Evolutionary conservation across 2,329 filamentous ascomycete genomes (phyloP).

Genomic region (Botrytis tulipae): DNA sequence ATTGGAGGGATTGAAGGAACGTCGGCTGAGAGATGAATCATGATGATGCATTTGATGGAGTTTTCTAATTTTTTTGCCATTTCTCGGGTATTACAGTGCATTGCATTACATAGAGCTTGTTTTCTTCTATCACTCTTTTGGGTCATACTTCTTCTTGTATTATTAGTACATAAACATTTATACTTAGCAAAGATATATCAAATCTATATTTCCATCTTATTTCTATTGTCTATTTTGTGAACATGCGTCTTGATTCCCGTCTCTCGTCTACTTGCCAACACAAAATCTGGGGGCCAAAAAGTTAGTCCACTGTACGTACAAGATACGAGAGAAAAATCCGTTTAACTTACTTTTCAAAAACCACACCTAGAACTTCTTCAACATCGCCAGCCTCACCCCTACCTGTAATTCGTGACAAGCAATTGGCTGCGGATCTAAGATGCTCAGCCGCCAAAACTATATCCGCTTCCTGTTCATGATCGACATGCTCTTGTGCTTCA

Average conservation of each 20-base stretch:
- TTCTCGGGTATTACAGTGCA: not conserved
- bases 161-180: not conserved
- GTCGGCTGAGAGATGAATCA: not conserved
- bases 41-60: slow-evolving; percentile 1
- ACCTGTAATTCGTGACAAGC: slow-evolving; percentile 84
- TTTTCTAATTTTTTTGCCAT: not conserved
- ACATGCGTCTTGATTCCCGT: not conserved
- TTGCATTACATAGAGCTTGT: slow-evolving; percentile 1
- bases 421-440: slow-evolving; percentile 75
- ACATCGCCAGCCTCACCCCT: slow-evolving; percentile 83
- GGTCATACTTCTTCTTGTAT: not conserved
- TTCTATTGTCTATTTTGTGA: not conserved
- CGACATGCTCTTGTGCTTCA: slow-evolving; percentile 45
- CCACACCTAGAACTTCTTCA: slow-evolving; percentile 91
- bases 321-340: not conserved
- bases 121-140: not conserved
- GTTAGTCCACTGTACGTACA: slow-evolving; percentile 7
- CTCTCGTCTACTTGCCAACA: slow-evolving; percentile 33
- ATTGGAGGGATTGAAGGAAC: not conserved
- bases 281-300: slow-evolving; percentile 33
- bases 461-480: slow-evolving; percentile 58
- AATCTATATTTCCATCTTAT: not conserved
- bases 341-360: slow-evolving; percentile 80
- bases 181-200: not conserved
- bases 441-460: slow-evolving; percentile 89